A percentile compares a stretch with the other conserved stretches of the same genome.
These are phyloP conservation scores for Pezicula radicicola DNA, from an alignment of 2,329 filamentous ascomycete genomes.

Conservation along the genomic window DNA sequence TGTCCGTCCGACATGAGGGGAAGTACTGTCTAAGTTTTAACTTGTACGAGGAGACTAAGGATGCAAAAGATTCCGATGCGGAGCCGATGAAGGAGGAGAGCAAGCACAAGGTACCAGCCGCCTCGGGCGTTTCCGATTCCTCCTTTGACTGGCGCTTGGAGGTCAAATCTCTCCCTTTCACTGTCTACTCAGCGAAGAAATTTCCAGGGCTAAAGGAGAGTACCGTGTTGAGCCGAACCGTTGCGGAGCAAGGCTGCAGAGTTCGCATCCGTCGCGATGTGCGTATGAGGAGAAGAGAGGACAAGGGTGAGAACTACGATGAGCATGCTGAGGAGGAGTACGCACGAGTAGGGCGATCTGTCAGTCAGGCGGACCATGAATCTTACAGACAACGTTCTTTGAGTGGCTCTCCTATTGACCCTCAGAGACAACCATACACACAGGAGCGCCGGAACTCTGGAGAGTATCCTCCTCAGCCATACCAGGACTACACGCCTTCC, in stretches of 20 bases:
- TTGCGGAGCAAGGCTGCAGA: constrained; percentile 94
- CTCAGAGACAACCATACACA: constrained; percentile 19
- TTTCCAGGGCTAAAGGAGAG: constrained; percentile 92
- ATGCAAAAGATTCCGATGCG: constrained; percentile 71
- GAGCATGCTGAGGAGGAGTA: constrained; percentile 61
- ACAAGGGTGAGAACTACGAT: constrained; percentile 53
- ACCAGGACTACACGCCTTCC: constrained; percentile 16
- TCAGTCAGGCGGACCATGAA: constrained; percentile 13
- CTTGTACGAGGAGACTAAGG: constrained; percentile 90
- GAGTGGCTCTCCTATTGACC: constrained; percentile 17
- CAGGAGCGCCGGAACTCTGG: constrained; percentile 45
- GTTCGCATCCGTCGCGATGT: constrained; percentile 94
- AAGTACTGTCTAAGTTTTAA: constrained; percentile 90
- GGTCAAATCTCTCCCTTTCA: constrained; percentile 83
- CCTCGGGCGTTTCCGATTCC: constrained; percentile 32
- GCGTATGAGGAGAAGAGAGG: constrained; percentile 81
- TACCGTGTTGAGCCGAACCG: constrained; percentile 81
- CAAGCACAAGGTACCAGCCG: constrained; percentile 31
- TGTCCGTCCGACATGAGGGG: constrained; percentile 94
- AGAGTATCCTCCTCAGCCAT: constrained; percentile 35
- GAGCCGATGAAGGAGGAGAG: constrained; percentile 32
- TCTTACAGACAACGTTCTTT: constrained; percentile 49
- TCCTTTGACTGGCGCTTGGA: constrained; percentile 84
- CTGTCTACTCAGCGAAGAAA: constrained; percentile 95
- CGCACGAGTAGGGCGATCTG: constrained; percentile 30